phyloP scores from a whole-genome alignment of 1,284 basidiomycete genomes.

The Laetiporus sulphureus region DNA sequence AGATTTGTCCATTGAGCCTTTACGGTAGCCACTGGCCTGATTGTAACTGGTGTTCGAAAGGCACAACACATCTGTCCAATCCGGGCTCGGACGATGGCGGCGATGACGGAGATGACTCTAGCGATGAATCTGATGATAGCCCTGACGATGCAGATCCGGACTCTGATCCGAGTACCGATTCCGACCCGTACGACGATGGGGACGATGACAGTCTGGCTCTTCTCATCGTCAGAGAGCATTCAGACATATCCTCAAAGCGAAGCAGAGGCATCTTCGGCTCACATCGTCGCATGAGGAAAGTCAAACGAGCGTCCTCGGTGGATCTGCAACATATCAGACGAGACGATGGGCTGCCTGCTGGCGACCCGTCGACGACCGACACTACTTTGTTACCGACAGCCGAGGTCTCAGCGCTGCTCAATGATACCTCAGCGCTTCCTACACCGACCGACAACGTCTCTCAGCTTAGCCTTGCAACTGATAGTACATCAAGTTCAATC shows the following conservation, averaged over 20 bases:
- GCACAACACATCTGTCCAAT: slow-evolving; percentile 21
- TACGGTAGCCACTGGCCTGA: slow-evolving; percentile 57
- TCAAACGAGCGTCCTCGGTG: not conserved
- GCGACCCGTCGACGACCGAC: slow-evolving; percentile 7
- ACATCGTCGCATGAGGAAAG: slow-evolving; percentile 16
- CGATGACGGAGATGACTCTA: slow-evolving; percentile 7
- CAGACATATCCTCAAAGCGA: not conserved
- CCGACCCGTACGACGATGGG: slow-evolving; percentile 5
- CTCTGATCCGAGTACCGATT: not conserved
- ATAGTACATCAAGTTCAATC: slow-evolving; percentile 9
- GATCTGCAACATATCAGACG: too few species aligned
- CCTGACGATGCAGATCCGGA: slow-evolving; percentile 6
- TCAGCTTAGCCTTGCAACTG: slow-evolving; percentile 6
- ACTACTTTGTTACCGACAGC: too few species aligned
- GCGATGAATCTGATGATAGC: slow-evolving; percentile 5
- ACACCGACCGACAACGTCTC: slow-evolving; percentile 7
- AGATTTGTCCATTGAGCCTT: not conserved
- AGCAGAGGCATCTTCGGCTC: slow-evolving; percentile 2
- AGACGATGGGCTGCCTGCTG: too few species aligned
- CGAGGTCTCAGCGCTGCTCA: too few species aligned
- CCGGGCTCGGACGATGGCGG: slow-evolving; percentile 15
- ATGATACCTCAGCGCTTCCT: slow-evolving; percentile 11
- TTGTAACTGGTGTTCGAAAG: slow-evolving; percentile 35
- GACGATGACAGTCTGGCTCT: not conserved
- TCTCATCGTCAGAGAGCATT: too few species aligned